phyloP scores from a whole-genome alignment of 495 filamentous ascomycete genomes.

The Aspergillus baeticus region DNA sequence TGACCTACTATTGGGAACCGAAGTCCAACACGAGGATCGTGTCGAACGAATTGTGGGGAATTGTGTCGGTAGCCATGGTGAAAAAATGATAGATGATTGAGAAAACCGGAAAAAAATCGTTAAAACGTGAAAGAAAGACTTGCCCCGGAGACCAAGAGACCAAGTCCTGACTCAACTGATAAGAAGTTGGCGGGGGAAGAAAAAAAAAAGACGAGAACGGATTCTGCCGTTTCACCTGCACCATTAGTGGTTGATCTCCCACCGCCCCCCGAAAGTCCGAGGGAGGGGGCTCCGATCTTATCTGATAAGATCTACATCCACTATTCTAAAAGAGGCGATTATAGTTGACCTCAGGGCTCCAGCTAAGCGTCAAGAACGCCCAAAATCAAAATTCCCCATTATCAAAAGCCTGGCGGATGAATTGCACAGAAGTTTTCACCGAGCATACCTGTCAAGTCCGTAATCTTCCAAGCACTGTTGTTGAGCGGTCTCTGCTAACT shows the following conservation, averaged over 20 bases:
- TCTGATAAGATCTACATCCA: conserved; percentile 16
- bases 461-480: no score
- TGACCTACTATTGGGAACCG: conserved; percentile 44
- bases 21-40: conserved; percentile 68
- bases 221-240: conserved; percentile 12
- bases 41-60: conserved; percentile 58
- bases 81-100: background rate
- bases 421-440: no score
- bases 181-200: conserved; percentile 12
- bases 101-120: background rate
- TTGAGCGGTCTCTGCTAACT: no score
- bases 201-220: conserved; percentile 7
- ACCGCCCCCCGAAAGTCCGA: conserved; percentile 18
- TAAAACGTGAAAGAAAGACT: conserved; percentile 6
- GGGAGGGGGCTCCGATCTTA: conserved; percentile 20
- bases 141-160: conserved; percentile 8
- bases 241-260: conserved; percentile 9
- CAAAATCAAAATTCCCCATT: no score
- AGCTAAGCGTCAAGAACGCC: no score
- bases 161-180: conserved; percentile 10
- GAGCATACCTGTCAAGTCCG: no score
- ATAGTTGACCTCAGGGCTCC: no score
- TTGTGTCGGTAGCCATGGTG: conserved; percentile 24
- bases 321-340: background rate
- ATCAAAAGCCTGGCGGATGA: no score